Evolutionary conservation across 78 protist genomes (phyloP), one percentile per base, ranked within the genome.

Genomic region (Parvularia atlantis): DNA sequence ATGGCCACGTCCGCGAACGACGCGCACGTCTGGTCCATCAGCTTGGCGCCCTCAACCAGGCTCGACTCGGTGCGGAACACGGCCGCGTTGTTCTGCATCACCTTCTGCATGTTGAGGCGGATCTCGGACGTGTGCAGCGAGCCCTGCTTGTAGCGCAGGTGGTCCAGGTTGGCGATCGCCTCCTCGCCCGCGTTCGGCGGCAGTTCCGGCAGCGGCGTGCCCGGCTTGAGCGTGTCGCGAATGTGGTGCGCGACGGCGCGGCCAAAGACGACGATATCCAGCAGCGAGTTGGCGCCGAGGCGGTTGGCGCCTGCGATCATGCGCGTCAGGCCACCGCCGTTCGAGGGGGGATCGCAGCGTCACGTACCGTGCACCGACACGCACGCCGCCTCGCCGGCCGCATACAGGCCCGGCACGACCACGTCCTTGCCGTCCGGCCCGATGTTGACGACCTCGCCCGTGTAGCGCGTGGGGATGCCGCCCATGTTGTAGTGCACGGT

Each of bases 401-500:
- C 97, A 50, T 84, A 73, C 24, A 96, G 87, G 36, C 98, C 98
- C 19, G 86, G 84, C 28, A 76, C 67, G 28, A 68, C 36, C 13
- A 6, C 39, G 56, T 76, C 81, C 61, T 63, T 10, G 52, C 81
- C 81, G 58, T 76, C 50, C 43, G 2, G 30, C n/a, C n/a, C n/a
- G 80, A 53, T 39, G 37, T 61, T 76, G 43, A 77, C 59, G 11
- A 83, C 95, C 79, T 95, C 92, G 53, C 96, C 97, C 54, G 61
- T 62, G 81, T 80, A 72, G 82, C 87, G 85, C 66, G 99, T 96
- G 40, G 99, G 99, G 66, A 94, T 77, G 67, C 99, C 99, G 44
- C 99, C 99, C 99, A 96, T 96, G 86, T 93, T 96, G 96, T 96
- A 96, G 72, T 96, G 99, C 46, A 94, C 98, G 48, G 99, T 96